Evolutionary conservation across 2,329 filamentous ascomycete genomes (phyloP).

Genomic region (Lachnellula arida): DNA sequence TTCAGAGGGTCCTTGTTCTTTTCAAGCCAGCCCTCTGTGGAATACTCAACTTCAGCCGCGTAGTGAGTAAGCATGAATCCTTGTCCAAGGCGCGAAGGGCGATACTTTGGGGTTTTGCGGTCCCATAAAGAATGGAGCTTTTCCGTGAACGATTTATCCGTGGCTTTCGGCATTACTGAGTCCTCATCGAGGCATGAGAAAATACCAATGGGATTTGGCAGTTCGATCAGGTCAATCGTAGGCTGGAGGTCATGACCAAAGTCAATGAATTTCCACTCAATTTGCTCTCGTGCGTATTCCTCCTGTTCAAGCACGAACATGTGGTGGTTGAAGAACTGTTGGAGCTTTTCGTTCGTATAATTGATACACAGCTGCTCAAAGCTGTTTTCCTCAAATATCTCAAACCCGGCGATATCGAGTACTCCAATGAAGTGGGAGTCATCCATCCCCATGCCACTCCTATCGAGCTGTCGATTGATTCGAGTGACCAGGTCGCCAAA

Average conservation of each 20-base stretch:
- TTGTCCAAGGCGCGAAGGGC: conserved; percentile 78
- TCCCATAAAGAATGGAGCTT: conserved; percentile 98
- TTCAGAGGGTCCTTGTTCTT: conserved; percentile 99
- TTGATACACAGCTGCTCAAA: conserved; percentile 99
- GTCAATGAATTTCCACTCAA: conserved; percentile 99
- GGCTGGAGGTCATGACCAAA: conserved; percentile 96
- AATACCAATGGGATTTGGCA: conserved; percentile 95
- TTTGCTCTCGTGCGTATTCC: conserved; percentile 94
- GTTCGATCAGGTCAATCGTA: conserved; percentile 93
- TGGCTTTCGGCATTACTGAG: conserved; percentile 98
- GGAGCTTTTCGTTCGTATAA: conserved; percentile 98
- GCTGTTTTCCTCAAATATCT: conserved; percentile 97
- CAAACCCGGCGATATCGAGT: conserved; percentile 97
- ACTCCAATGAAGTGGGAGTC: conserved; percentile 97
- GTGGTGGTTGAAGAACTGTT: conserved; percentile 99
- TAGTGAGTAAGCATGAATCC: conserved; percentile 97
- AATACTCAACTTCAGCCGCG: conserved; percentile 95
- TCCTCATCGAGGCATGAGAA: conserved; percentile 98
- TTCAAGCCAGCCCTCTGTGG: conserved; percentile 89
- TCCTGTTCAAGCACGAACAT: conserved; percentile 99
- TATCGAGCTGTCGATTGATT: conserved; percentile 88
- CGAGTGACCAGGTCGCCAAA: conserved; percentile 89
- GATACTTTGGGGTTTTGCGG: conserved; percentile 90
- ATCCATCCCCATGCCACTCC: conserved; percentile 75
- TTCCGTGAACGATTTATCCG: conserved; percentile 93